Evolutionary conservation across 768 basidiomycete species (phyloP), one percentile per base, ranked within the genome.

Genomic region (Trametes maxima): DNA sequence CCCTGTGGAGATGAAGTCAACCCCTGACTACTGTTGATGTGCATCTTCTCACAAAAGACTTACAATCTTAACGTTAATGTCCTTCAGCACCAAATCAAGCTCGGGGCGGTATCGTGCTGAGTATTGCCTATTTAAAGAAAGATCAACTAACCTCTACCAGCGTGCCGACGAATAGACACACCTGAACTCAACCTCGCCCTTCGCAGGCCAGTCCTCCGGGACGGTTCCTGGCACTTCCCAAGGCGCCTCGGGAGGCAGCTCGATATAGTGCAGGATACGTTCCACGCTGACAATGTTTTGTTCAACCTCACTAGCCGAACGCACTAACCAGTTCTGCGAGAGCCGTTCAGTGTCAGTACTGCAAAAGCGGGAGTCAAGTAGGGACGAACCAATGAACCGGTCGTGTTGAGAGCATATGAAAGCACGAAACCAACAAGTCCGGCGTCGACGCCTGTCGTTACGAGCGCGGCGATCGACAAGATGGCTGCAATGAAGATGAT

Each of bases 231-330:
- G 80, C 17, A 91, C 76, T 60, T 92, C 88, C 44, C 82, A 80
- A 0, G 90, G 85, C 1, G 90, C 93, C 73, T 98, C 95, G 0
- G 86, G 78, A 17, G 78, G 68, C 17, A 96, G 78, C 7, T 88
- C 78, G 25, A 86, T 86, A 68, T 97, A 95, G 67, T 95, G 87
- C 25, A 91, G 72, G 54, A 95, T 89, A 5, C 94, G 87, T 72
- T 96, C 94, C 16, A 93, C 90, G 68, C 90, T 92, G 61, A 94
- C 92, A 67, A 94, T 88, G 65, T 92, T 92, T 67, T 94, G 90
- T 70, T 96, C 94, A 13, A 94, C 91, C 72, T 95, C 94, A 67
- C 87, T 90, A 2, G 89, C 87, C 14, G 87, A 87, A 33, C 90
- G 83, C 25, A 93, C 90, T 6, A 92, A 79, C 90, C 90, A 91